Base-by-base conservation (phyloP, 2,329 filamentous ascomycete species). In the Apiospora kogelbergensis region DNA sequence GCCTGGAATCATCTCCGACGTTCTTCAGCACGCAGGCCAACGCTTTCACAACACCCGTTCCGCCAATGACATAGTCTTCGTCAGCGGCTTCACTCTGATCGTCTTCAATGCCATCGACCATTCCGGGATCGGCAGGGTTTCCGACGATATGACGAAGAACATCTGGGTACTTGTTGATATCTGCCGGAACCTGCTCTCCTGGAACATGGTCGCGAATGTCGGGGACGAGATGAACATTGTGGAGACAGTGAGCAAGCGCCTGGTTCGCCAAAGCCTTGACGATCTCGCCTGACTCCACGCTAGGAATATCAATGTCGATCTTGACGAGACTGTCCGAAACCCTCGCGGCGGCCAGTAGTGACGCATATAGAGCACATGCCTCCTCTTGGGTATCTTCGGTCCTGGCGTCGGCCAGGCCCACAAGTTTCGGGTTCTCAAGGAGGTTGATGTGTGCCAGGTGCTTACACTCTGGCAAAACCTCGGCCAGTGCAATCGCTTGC, bases 41-140 rank as follows among this genome's bases (percentile, higher is more conserved):
- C 5, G 96, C 96, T 81, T 97, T 98, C 65, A 97, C 95, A 1
- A 99, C 94, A 33, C 95, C 96, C 0, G 94, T 97, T 20, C 95
- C 95, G 24, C 95, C 95, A 75, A 98, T 96, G 60, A 98, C 94
- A 80, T 98, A 98, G 79, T 98, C 94, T 69, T 97, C 92, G 73
- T 97, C 94, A 0, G 94, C 93, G 7, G 94, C 91, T 13, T 90
- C 85, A 2, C 91, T 89, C 57, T 89, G 85, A 26, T 91, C 88
- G 63, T 91, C 89, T 26, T 88, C 86, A 72, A 74, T 80, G 13
- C 44, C 22, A 73, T 76, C 86, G 79, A 78, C 88, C 17, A 72
- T 57, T 79, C 77, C 84, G 44, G 79, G 74, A 66, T 82, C 76
- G 33, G 84, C 81, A 68, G 89, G 87, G 73, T 93, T 88, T 5